Percentiles rank a stretch among this genome's conserved stretches.
phyloP scores from a whole-genome alignment of 192 early-diverging fungal genomes.

The Podila epigama region DNA sequence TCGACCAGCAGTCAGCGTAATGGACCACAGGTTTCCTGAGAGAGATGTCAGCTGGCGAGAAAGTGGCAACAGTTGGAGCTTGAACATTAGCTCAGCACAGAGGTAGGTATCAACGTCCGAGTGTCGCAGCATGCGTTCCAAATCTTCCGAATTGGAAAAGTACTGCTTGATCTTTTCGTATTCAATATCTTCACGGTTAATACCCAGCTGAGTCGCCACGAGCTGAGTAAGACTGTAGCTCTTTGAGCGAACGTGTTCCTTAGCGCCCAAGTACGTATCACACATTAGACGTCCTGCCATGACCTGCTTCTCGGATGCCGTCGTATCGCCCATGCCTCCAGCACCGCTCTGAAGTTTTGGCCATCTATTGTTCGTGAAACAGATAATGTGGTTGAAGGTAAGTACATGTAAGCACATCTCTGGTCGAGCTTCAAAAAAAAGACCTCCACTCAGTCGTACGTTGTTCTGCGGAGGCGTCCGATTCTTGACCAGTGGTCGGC shows the following conservation, averaged over 20 bases:
- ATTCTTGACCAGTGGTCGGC: slow-evolving; percentile 86
- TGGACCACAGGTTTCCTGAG: slow-evolving; percentile 96
- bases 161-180: slow-evolving; percentile 76
- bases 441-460: slow-evolving; percentile 49
- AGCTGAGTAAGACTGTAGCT: slow-evolving; percentile 84
- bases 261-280: slow-evolving; percentile 90
- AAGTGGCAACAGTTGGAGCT: slow-evolving; percentile 88
- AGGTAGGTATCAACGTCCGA: slow-evolving; percentile 85
- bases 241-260: slow-evolving; percentile 87
- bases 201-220: slow-evolving; percentile 75
- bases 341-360: slow-evolving; percentile 84
- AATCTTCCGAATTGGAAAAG: slow-evolving; percentile 64
- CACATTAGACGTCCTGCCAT: slow-evolving; percentile 89
- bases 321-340: slow-evolving; percentile 82
- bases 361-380: slow-evolving; percentile 61
- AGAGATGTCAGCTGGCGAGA: slow-evolving; percentile 91
- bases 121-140: slow-evolving; percentile 81
- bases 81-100: slow-evolving; percentile 83
- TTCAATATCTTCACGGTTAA: slow-evolving; percentile 85
- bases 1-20: slow-evolving; percentile 87
- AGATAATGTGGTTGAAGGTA: background rate
- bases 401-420: no score
- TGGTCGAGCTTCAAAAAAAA: no score
- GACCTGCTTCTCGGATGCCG: slow-evolving; percentile 76
- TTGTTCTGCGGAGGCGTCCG: slow-evolving; percentile 81